Evolutionary conservation across 768 basidiomycete species (phyloP).

Genomic region (Coprinellus micaceus): DNA sequence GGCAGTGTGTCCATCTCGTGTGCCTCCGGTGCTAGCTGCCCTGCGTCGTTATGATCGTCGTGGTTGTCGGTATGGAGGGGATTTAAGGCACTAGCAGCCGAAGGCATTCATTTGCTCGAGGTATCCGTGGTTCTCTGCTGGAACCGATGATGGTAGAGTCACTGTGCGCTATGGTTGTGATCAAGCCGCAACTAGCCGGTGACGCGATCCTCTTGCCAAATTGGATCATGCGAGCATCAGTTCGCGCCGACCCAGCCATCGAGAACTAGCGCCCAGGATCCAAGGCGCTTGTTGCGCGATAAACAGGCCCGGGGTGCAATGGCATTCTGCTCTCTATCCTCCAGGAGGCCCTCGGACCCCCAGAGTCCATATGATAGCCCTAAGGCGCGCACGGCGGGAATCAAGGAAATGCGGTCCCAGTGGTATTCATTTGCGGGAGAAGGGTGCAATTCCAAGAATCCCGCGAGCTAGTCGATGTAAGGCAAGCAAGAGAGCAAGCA

Average conservation of each 20-base stretch:
- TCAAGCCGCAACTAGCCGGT: neutral
- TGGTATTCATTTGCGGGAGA: too few species aligned
- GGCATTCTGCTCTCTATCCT: too few species aligned
- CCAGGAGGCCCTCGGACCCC: too few species aligned
- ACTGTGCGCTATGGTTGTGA: neutral
- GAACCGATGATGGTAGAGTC: neutral
- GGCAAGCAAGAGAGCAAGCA: too few species aligned
- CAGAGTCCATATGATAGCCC: too few species aligned
- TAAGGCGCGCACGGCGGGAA: too few species aligned
- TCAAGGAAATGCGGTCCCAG: too few species aligned
- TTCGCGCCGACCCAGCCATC: neutral
- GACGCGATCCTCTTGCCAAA: conserved; percentile 2
- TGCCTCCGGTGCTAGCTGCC: neutral
- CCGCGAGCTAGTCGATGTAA: too few species aligned
- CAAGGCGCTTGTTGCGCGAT: too few species aligned
- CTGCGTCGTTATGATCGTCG: neutral
- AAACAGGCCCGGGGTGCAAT: too few species aligned
- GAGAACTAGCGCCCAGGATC: neutral
- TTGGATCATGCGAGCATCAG: conserved; percentile 4
- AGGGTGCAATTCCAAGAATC: too few species aligned
- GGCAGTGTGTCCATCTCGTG: conserved; percentile 23
- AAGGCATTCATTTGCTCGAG: conserved; percentile 4
- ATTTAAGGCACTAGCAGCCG: neutral
- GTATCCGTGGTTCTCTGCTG: neutral
- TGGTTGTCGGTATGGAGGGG: neutral